Conservation (phyloP, 768 basidiomycete species). For the Symmetrospora coprosmae region DNA sequence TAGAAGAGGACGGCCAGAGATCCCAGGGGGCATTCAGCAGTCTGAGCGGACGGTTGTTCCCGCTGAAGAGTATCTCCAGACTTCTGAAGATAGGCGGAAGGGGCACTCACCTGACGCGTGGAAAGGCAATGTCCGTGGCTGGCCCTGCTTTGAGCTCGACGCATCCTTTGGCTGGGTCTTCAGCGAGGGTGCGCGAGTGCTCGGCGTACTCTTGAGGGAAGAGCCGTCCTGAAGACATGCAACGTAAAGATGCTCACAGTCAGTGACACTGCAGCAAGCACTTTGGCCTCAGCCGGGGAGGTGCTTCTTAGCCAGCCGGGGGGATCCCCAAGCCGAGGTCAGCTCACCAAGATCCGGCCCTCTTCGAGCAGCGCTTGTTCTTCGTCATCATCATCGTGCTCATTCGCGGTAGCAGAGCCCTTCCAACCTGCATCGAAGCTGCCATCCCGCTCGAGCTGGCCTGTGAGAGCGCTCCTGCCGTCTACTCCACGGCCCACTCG, state of each 20-base stretch:
- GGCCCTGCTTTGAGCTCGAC: constrained; percentile 2
- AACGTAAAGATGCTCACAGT: too few relatives aligned
- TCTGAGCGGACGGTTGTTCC: too few relatives aligned
- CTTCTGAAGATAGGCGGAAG: not conserved
- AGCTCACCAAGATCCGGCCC: not conserved
- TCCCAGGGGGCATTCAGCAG: too few relatives aligned
- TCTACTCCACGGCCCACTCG: too few relatives aligned
- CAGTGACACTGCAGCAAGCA: not conserved
- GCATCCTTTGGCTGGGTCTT: not conserved
- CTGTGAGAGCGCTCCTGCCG: not conserved
- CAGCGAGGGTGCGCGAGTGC: not conserved
- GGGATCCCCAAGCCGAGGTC: too few relatives aligned
- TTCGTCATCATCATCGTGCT: constrained; percentile 20
- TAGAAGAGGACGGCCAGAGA: too few relatives aligned
- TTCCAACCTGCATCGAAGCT: constrained; percentile 32
- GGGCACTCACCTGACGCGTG: constrained; percentile 16
- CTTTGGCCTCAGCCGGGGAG: too few relatives aligned
- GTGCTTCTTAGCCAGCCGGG: too few relatives aligned
- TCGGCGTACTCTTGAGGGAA: not conserved
- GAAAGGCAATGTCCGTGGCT: constrained; percentile 27
- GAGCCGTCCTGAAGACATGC: not conserved
- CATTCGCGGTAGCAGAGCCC: constrained; percentile 11
- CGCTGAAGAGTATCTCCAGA: not conserved
- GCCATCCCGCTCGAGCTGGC: constrained; percentile 29
- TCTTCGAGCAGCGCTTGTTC: constrained; percentile 1